Evolutionary conservation across 768 basidiomycete genomes (phyloP), one percentile per base, ranked within the genome.

Genomic region (Rhizopogon vesiculosus): DNA sequence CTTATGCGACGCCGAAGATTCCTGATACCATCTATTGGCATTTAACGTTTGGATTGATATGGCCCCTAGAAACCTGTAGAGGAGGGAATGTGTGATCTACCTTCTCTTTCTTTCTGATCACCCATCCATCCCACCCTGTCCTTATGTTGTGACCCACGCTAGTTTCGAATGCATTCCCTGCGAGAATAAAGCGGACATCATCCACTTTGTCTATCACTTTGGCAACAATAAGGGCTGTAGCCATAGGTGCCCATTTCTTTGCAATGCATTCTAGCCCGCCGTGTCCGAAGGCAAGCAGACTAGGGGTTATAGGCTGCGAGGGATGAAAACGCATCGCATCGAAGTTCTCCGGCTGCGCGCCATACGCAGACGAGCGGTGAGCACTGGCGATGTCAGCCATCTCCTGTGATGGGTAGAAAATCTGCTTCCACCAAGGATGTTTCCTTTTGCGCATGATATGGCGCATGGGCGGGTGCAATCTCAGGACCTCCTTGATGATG

Each of bases 91-190:
- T 16, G 12, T 38, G 10, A 25, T 25, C 1, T 5, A 8, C 9
- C 19, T 10, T 49, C 33, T 22, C 48, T 38, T 45, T 45, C 50
- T 57, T 57, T 35, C 25, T 33, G 2, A 67, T 39, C 6, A 3
- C 0, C 80, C 80, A 82, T 0, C 76, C 79, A 0, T 68, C 61
- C 81, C 83, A 82, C 13, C 73, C 76, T 22, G 66, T 66, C 56
- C 78, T 63, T 38, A 66, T 69, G 29, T 75, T 74, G 25, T 61
- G 29, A n/a, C 51, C 2, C 46, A 8, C n/a, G 9, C 35, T 10
- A 10, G 35, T 22, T 8, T 49, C 38, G 2, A 38, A 16, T 22
- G 9, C 3, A 19, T 15, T 25, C 19, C 35, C 35, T 10, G 35
- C 49, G 73, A 63, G 39, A 19, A 49, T 55, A 64, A 60, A 72